These are phyloP conservation scores for Pinus taeda DNA, from an alignment of 75 land plant species.

Conservation along the genomic window DNA sequence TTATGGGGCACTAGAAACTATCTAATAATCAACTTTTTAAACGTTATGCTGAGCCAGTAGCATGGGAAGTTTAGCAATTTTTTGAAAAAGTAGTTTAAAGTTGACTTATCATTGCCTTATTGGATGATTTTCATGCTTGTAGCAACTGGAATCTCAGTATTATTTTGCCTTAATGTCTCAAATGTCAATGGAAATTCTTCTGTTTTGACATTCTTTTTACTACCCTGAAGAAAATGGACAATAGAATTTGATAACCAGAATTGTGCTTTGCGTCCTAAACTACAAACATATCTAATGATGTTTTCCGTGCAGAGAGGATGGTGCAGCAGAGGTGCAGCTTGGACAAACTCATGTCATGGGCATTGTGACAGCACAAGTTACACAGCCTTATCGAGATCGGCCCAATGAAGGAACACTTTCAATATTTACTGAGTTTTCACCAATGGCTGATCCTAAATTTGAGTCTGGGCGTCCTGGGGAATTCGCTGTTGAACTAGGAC, in stretches of 20 bases:
- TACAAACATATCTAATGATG: not conserved
- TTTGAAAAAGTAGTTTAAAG: too few species aligned
- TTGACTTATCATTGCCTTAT: too few species aligned
- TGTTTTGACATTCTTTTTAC: too few species aligned
- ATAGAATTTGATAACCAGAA: not conserved
- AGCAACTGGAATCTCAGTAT: too few species aligned
- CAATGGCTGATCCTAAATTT: constrained; percentile 96
- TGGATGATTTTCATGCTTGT: too few species aligned
- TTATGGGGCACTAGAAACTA: too few species aligned
- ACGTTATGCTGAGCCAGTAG: too few species aligned
- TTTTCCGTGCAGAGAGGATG: constrained; percentile 73
- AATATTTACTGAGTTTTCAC: constrained; percentile 85
- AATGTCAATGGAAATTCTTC: too few species aligned
- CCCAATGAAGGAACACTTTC: constrained; percentile 91
- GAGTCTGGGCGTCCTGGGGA: constrained; percentile 94
- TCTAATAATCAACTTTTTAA: too few species aligned
- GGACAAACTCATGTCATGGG: constrained; percentile 89
- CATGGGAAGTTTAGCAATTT: too few species aligned
- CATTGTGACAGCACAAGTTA: constrained; percentile 66
- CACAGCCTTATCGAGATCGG: constrained; percentile 77
- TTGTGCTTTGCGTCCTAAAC: not conserved
- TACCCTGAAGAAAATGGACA: too few species aligned
- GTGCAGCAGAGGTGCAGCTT: constrained; percentile 85
- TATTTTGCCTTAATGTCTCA: too few species aligned
- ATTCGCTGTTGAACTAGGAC: constrained; percentile 85